Evolutionary conservation across 768 basidiomycete genomes (phyloP).

Genomic region (Cytidiella melzeri): DNA sequence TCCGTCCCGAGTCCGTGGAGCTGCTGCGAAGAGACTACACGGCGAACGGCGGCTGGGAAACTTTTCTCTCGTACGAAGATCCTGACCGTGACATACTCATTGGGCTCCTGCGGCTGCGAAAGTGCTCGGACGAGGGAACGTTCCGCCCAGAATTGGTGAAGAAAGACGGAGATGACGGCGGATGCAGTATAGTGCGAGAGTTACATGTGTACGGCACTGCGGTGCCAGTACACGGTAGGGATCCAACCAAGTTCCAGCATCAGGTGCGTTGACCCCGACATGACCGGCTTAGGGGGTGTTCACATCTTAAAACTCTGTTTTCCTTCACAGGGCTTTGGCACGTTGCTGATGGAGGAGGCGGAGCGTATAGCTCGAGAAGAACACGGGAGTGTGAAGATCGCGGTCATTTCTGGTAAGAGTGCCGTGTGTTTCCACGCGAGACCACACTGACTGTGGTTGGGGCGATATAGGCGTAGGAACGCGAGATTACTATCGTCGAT

Average conservation of each 20-base stretch:
- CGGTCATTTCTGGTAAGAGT: slow-evolving; percentile 86
- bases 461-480: slow-evolving; percentile 76
- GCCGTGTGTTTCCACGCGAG: slow-evolving; percentile 1
- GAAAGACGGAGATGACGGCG: slow-evolving; percentile 60
- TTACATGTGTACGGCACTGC: slow-evolving; percentile 98
- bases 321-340: slow-evolving; percentile 78
- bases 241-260: slow-evolving; percentile 98
- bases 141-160: slow-evolving; percentile 88
- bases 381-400: slow-evolving; percentile 91
- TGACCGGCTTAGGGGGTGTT: background rate
- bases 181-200: slow-evolving; percentile 90
- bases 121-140: slow-evolving; percentile 95
- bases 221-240: slow-evolving; percentile 92
- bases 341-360: slow-evolving; percentile 97
- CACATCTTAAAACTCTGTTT: background rate
- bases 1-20: slow-evolving; percentile 92
- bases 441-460: slow-evolving; percentile 2
- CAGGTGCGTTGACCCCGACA: slow-evolving; percentile 41
- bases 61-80: slow-evolving; percentile 98
- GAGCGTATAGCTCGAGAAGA: slow-evolving; percentile 97
- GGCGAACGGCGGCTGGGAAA: slow-evolving; percentile 99
- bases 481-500: slow-evolving; percentile 90
- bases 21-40: slow-evolving; percentile 92
- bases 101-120: slow-evolving; percentile 84
- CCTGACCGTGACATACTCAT: slow-evolving; percentile 95